phyloP scores from a whole-genome alignment of 805 yeast species.

The Torulaspora maleeae region DNA sequence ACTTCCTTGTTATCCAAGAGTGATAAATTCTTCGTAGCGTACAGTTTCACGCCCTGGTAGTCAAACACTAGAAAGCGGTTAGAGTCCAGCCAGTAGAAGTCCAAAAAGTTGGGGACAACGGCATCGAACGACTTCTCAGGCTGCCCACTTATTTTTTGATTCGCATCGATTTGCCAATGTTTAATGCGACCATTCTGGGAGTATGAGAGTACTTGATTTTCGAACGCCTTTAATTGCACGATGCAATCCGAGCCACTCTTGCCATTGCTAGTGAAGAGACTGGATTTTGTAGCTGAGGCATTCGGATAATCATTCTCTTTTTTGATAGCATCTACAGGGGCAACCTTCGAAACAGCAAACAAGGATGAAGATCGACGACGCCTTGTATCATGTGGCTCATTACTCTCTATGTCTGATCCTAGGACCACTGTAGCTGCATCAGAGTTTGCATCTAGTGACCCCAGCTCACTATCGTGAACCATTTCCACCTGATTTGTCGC shows the following conservation, averaged over 20 bases:
- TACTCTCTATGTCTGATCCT: conserved; percentile 5
- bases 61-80: conserved; percentile 21
- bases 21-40: conserved; percentile 10
- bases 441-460: conserved; percentile 4
- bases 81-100: conserved; percentile 27
- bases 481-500: conserved; percentile 5
- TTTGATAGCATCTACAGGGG: conserved; percentile 3
- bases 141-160: conserved; percentile 12
- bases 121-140: conserved; percentile 18
- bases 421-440: conserved; percentile 14
- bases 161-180: conserved; percentile 18
- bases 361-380: conserved; percentile 17
- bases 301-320: conserved; percentile 1
- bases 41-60: conserved; percentile 21
- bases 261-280: conserved; percentile 2
- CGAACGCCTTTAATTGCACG: conserved; percentile 6
- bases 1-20: conserved; percentile 15
- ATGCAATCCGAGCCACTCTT: conserved; percentile 1
- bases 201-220: conserved; percentile 11
- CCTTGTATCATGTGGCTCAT: conserved; percentile 3
- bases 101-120: conserved; percentile 14
- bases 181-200: conserved; percentile 9
- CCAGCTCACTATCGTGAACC: not conserved
- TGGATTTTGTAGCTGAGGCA: conserved; percentile 3
- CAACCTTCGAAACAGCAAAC: conserved; percentile 10